phyloP scores from a whole-genome alignment of 768 basidiomycete genomes.

The Naganishia vaughanmartiniae region DNA sequence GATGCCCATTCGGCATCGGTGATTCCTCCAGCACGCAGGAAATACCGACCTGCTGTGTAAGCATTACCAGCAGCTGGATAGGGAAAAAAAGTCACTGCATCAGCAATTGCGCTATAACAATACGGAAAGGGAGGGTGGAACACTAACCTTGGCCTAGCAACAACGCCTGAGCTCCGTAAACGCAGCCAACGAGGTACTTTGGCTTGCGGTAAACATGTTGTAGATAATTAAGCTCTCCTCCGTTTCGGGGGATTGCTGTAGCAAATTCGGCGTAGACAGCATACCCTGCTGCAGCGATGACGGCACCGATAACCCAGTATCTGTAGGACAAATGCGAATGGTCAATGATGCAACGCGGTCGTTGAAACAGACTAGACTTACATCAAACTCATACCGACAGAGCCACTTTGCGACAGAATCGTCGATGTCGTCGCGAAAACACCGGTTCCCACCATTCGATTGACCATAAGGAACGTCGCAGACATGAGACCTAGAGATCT shows the following conservation, averaged over 20 bases:
- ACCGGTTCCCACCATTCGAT: conserved; percentile 34
- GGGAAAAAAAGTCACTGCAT: neutral
- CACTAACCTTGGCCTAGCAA: conserved; percentile 30
- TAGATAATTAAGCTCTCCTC: conserved; percentile 40
- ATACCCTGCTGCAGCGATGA: conserved; percentile 40
- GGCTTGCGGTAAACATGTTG: conserved; percentile 35
- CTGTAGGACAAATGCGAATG: neutral
- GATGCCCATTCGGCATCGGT: conserved; percentile 57
- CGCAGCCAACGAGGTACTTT: conserved; percentile 34
- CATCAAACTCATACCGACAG: conserved; percentile 31
- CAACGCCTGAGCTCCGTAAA: conserved; percentile 35
- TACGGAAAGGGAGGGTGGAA: neutral
- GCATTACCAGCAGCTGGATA: conserved; percentile 33
- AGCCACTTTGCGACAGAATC: conserved; percentile 31
- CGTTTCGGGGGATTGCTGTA: conserved; percentile 34
- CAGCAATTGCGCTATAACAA: neutral
- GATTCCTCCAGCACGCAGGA: conserved; percentile 29
- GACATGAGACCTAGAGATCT: conserved; percentile 16
- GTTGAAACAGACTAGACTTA: neutral
- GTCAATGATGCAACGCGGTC: conserved; percentile 7
- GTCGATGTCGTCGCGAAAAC: conserved; percentile 35
- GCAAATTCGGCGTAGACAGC: conserved; percentile 36
- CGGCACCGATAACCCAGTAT: conserved; percentile 30
- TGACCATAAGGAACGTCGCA: conserved; percentile 24
- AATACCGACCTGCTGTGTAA: conserved; percentile 29